phyloP scores from a whole-genome alignment of 768 basidiomycete species.

The Tricholoma flavovirens region DNA sequence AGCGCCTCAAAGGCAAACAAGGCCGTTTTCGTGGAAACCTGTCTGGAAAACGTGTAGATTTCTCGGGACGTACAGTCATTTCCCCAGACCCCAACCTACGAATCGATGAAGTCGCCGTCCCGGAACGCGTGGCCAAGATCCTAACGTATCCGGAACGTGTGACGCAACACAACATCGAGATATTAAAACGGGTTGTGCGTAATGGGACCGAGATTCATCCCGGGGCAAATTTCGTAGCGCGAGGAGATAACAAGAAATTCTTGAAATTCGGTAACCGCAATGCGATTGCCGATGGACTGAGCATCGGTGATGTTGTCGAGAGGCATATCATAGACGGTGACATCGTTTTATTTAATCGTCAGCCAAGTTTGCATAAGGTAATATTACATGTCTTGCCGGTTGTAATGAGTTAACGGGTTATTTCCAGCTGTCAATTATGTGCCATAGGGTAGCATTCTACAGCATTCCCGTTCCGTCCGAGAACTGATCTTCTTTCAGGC shows the following conservation, averaged over 20 bases:
- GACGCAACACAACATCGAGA: conserved; percentile 82
- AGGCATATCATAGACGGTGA: conserved; percentile 94
- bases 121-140: conserved; percentile 90
- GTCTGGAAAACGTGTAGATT: conserved; percentile 98
- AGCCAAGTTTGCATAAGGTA: conserved; percentile 96
- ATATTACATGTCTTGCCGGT: conserved; percentile 5
- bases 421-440: conserved; percentile 93
- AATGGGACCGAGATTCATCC: conserved; percentile 92
- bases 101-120: conserved; percentile 98
- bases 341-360: conserved; percentile 96
- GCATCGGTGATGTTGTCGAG: conserved; percentile 90
- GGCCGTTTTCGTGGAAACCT: conserved; percentile 98
- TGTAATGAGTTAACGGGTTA: conserved; percentile 4
- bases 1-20: conserved; percentile 97
- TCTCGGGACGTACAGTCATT: conserved; percentile 97
- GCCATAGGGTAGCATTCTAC: conserved; percentile 68
- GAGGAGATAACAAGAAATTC: conserved; percentile 84
- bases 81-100: conserved; percentile 98
- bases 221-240: conserved; percentile 90
- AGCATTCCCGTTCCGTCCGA: not conserved
- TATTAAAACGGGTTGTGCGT: conserved; percentile 67
- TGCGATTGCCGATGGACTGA: conserved; percentile 74
- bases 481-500: conserved; percentile 34
- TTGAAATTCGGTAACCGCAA: conserved; percentile 80
- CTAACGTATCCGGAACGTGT: conserved; percentile 96